phyloP scores from a whole-genome alignment of 306 rosid species.

The Vigna angularis region DNA sequence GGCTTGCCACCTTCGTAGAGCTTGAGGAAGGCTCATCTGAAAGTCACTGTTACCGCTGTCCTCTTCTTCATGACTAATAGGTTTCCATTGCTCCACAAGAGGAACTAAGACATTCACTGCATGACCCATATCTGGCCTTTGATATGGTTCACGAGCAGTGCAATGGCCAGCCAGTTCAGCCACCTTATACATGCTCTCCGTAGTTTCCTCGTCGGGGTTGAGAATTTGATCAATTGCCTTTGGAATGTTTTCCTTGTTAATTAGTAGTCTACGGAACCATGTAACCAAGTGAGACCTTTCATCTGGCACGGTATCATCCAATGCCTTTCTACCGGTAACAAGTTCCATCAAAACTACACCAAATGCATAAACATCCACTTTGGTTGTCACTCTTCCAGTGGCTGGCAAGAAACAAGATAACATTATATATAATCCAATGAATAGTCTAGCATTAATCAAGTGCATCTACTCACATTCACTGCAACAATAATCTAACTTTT shows the following conservation, averaged over 20 bases:
- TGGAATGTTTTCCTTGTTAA: constrained; percentile 86
- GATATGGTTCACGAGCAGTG: constrained; percentile 87
- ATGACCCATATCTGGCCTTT: constrained; percentile 94
- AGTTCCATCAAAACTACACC: constrained; percentile 93
- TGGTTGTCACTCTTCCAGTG: constrained; percentile 92
- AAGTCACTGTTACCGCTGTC: constrained; percentile 60
- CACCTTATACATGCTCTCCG: constrained; percentile 89
- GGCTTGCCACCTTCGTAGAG: constrained; percentile 90
- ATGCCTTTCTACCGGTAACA: constrained; percentile 79
- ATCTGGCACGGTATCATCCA: constrained; percentile 79
- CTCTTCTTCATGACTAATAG: constrained; percentile 61
- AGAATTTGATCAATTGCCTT: constrained; percentile 82
- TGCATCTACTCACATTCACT: constrained; percentile 25
- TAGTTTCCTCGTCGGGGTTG: constrained; percentile 83
- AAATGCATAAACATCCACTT: constrained; percentile 91
- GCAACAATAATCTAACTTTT: constrained; percentile 26
- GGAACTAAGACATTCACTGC: constrained; percentile 84
- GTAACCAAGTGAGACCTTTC: constrained; percentile 86
- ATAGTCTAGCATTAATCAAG: background rate
- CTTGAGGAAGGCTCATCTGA: constrained; percentile 81
- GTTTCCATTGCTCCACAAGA: constrained; percentile 41
- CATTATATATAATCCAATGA: constrained; percentile 10
- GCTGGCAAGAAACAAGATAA: constrained; percentile 57
- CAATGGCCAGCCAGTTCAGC: constrained; percentile 93
- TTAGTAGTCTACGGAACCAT: constrained; percentile 84